phyloP scores from a whole-genome alignment of 345 rosid genomes.

The Populus ilicifolia region DNA sequence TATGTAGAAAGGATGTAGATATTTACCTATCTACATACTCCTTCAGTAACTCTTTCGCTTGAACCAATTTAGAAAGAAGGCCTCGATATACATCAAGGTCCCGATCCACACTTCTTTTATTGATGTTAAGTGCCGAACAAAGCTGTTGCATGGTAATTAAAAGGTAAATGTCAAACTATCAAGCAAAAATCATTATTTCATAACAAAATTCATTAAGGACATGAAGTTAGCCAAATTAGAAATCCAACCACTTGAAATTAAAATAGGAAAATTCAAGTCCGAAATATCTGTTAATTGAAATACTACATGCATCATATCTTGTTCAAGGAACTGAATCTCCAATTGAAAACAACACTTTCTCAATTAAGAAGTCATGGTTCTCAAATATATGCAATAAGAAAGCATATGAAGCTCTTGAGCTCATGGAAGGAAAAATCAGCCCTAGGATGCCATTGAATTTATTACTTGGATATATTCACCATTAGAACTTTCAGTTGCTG shows the following conservation, averaged over 20 bases:
- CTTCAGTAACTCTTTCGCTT: conserved; percentile 90
- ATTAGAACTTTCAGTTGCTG: no score
- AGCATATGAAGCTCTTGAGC: no score
- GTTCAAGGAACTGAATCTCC: not conserved
- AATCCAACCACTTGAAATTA: not conserved
- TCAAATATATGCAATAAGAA: no score
- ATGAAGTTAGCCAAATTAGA: not conserved
- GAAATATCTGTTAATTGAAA: not conserved
- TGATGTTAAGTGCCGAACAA: conserved; percentile 76
- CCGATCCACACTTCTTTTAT: conserved; percentile 89
- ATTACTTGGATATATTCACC: no score
- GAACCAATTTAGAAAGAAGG: conserved; percentile 90
- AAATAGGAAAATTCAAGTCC: not conserved
- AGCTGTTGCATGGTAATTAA: conserved; percentile 49
- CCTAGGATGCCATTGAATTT: no score
- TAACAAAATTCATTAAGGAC: not conserved
- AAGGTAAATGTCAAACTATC: not conserved
- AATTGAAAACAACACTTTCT: not conserved
- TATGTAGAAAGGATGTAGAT: not conserved
- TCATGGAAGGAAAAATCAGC: no score
- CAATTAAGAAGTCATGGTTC: no score
- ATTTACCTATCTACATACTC: conserved; percentile 86
- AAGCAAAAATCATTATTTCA: not conserved
- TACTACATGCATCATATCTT: not conserved
- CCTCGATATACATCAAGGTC: conserved; percentile 97